Evolutionary conservation across 2,329 filamentous ascomycete genomes (phyloP).

Genomic region (Graphilbum ipis-grandicollis): DNA sequence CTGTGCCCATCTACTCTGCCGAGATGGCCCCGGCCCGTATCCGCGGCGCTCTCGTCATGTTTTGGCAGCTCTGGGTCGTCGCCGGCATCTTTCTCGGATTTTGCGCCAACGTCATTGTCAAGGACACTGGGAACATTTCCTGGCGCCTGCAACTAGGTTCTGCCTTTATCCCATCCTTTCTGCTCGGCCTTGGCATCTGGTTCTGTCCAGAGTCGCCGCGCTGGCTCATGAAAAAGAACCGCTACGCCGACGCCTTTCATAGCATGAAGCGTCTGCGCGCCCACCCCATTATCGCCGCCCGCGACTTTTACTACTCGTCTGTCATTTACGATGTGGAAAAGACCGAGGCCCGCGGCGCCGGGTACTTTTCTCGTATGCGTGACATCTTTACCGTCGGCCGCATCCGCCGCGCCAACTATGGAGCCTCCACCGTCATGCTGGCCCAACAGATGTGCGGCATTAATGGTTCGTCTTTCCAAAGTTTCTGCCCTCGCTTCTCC

Average conservation of each 20-base stretch:
- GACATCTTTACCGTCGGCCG: slow-evolving; percentile 42
- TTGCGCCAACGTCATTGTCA: slow-evolving; percentile 39
- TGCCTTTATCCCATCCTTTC: slow-evolving; percentile 46
- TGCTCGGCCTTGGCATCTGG: slow-evolving; percentile 37
- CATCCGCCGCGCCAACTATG: slow-evolving; percentile 43
- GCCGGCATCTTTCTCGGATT: slow-evolving; percentile 3
- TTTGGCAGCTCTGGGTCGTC: slow-evolving; percentile 34
- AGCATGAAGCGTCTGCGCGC: slow-evolving; percentile 41
- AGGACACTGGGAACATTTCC: slow-evolving; percentile 30
- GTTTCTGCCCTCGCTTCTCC: not conserved
- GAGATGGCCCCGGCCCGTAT: slow-evolving; percentile 54
- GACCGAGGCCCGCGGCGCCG: slow-evolving; percentile 13
- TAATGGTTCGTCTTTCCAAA: slow-evolving; percentile 14
- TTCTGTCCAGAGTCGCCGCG: slow-evolving; percentile 43
- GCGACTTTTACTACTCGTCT: slow-evolving; percentile 45
- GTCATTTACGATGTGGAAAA: slow-evolving; percentile 28
- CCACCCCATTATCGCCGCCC: slow-evolving; percentile 38
- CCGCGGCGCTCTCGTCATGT: slow-evolving; percentile 67
- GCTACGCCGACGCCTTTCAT: slow-evolving; percentile 33
- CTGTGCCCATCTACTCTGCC: slow-evolving; percentile 36
- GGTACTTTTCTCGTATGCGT: slow-evolving; percentile 31
- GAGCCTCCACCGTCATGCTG: slow-evolving; percentile 52
- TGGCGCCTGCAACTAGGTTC: slow-evolving; percentile 49
- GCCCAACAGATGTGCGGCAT: slow-evolving; percentile 43
- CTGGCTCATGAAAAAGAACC: slow-evolving; percentile 47